These are phyloP conservation scores for Xylariaceae sp. DNA, from an alignment of 2,329 filamentous ascomycete genomes.

Conservation along the genomic window DNA sequence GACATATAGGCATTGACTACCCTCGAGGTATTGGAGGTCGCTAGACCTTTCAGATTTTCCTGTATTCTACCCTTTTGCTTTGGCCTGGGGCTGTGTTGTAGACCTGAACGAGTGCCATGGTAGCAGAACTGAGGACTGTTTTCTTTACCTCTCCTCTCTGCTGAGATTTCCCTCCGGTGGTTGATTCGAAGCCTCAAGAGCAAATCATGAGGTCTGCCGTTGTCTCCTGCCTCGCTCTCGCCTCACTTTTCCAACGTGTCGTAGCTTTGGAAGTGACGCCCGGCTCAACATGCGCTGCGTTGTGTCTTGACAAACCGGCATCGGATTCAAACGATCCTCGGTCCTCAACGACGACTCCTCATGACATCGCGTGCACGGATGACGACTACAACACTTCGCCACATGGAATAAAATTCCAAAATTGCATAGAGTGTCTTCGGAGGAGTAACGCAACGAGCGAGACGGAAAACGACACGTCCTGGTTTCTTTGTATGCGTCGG, in stretches of 20 bases:
- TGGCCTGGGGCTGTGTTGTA: no score
- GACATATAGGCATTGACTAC: no score
- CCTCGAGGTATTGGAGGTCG: no score
- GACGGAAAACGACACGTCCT: conserved; percentile 38
- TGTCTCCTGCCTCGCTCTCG: conserved; percentile 3
- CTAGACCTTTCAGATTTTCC: no score
- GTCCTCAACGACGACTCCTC: conserved; percentile 37
- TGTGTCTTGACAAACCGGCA: conserved; percentile 39
- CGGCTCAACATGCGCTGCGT: conserved; percentile 43
- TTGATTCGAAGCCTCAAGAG: no score
- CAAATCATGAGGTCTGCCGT: no score
- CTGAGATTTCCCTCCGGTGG: background rate
- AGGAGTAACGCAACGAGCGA: conserved; percentile 38
- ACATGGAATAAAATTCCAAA: conserved; percentile 41
- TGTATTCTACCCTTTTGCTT: no score
- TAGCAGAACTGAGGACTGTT: background rate
- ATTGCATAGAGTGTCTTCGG: conserved; percentile 43
- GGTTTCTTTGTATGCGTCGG: conserved; percentile 40
- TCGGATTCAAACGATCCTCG: conserved; percentile 31
- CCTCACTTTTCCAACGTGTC: conserved; percentile 10
- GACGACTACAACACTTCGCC: conserved; percentile 33
- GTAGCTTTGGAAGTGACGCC: conserved; percentile 31
- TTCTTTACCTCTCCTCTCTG: background rate
- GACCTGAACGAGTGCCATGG: no score
- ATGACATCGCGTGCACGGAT: conserved; percentile 44